Base-by-base conservation (phyloP, 495 filamentous ascomycete genomes). In the Penicillium verhagenii region DNA sequence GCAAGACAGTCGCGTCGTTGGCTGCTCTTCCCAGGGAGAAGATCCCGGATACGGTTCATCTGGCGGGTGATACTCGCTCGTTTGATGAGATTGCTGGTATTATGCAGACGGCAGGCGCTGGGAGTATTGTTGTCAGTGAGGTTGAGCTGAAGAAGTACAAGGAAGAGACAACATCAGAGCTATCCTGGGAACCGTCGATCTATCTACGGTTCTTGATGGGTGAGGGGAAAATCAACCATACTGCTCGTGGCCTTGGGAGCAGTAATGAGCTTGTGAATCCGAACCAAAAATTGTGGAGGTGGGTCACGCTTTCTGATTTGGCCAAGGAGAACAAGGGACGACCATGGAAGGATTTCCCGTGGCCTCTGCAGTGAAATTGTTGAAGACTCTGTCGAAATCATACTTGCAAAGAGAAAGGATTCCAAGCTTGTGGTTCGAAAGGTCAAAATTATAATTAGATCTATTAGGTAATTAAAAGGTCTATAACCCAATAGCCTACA, bases 141-240 rank as follows among this genome's bases (percentile, higher is more conserved):
- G n/a, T 65, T 35, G 9, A 8, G 1, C 31, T 35, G 9, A 8
- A 35, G 5, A 35, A 35, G 31, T 35, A 35, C 31, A 35, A 35
- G 31, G 2, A 2, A 14, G 31, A 35, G 52, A 67, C 61, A 45
- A 58, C 52, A 0, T 18, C 42, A 18, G 38, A 28, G 13, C 2
- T 39, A 1, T 59, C 54, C 2, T 63, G 42, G 39, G 59, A 63
- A 38, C 65, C 65, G 1, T 62, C 57, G 9, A 16, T 18, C 16
- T 66, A 53, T 54, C n/a, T 68, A 26, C 47, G 63, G 19, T 69
- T 66, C 23, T 56, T 64, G 57, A 63, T 65, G 59, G 60, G 60
- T 0, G 62, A 68, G 51, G 47, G 45, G 1, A 59, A 57, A 45
- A 60, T 65, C 26, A 47, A 63, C 18, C 59, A 68, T 50, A 57